Percentiles rank a stretch among this genome's conserved stretches.
These are phyloP conservation scores for Leucogyrophana mollusca DNA, from an alignment of 768 basidiomycete species.

Conservation along the genomic window DNA sequence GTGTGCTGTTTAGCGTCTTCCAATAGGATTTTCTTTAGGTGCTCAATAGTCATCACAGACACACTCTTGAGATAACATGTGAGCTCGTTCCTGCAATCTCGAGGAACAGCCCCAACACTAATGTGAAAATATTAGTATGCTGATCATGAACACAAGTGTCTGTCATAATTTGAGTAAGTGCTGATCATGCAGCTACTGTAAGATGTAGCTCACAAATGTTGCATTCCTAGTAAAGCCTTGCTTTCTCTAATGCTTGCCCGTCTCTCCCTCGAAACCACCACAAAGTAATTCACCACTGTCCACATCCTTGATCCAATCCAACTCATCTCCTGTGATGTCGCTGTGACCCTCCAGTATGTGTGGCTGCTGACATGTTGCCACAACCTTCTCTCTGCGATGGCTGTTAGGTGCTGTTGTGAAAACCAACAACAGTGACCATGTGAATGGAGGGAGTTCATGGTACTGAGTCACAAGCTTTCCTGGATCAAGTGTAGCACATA, in stretches of 20 bases:
- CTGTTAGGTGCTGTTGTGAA: too few relatives aligned
- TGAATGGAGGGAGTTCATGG: too few relatives aligned
- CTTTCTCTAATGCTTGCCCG: background rate
- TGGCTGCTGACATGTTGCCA: too few relatives aligned
- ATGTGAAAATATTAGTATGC: constrained; percentile 22
- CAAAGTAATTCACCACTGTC: too few relatives aligned
- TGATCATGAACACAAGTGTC: constrained; percentile 13
- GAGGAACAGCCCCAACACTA: constrained; percentile 30
- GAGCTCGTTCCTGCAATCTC: constrained; percentile 28
- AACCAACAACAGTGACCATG: too few relatives aligned
- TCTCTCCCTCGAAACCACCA: too few relatives aligned
- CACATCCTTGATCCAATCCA: too few relatives aligned
- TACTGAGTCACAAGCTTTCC: too few relatives aligned
- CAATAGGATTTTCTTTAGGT: constrained; percentile 24
- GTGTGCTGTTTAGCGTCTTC: constrained; percentile 23
- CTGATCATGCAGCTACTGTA: background rate
- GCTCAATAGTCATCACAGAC: constrained; percentile 24
- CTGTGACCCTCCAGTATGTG: too few relatives aligned
- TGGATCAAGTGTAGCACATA: too few relatives aligned
- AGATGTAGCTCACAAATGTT: constrained; percentile 13
- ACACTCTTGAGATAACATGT: constrained; percentile 24
- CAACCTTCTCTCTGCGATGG: too few relatives aligned
- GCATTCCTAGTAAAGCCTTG: constrained; percentile 22
- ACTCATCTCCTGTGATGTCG: too few relatives aligned
- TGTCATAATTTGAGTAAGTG: background rate